phyloP scores from a whole-genome alignment of 352 stramenopile species.

The Vaucheria bursata region DNA sequence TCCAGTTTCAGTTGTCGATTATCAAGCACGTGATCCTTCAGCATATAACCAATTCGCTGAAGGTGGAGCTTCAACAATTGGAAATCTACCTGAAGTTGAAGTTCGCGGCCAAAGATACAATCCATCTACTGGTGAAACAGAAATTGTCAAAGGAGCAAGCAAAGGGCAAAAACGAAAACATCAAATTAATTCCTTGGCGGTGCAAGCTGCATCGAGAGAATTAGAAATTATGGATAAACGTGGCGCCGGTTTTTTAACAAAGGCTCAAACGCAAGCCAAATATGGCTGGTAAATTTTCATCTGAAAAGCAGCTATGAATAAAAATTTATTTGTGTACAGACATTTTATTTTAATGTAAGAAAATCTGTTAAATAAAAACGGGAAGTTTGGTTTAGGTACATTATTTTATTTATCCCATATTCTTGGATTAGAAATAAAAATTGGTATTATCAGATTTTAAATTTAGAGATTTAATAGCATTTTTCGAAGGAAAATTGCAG shows the following conservation, averaged over 20 bases:
- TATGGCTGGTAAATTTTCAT: conserved; percentile 50
- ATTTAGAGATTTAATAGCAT: too few relatives aligned
- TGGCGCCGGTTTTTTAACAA: conserved; percentile 35
- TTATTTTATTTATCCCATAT: too few relatives aligned
- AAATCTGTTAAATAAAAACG: too few relatives aligned
- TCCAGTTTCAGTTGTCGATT: not conserved
- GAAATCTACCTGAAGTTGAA: conserved; percentile 3
- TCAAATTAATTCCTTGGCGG: conserved; percentile 51
- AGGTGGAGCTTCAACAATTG: not conserved
- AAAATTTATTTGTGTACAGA: too few relatives aligned
- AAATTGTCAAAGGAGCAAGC: conserved; percentile 1
- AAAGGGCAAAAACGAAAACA: conserved; percentile 49
- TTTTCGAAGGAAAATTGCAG: too few relatives aligned
- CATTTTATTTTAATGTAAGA: too few relatives aligned
- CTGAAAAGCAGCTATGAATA: too few relatives aligned
- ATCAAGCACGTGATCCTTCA: not conserved
- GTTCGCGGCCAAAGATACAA: not conserved
- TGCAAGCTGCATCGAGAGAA: conserved; percentile 48
- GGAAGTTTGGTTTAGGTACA: too few relatives aligned
- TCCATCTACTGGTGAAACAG: not conserved
- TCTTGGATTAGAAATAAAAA: too few relatives aligned
- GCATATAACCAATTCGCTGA: not conserved
- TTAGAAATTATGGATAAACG: conserved; percentile 49
- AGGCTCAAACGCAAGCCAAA: conserved; percentile 47
- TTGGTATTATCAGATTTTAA: too few relatives aligned